Percentiles rank a stretch among this genome's conserved stretches.
phyloP scores from a whole-genome alignment of 352 stramenopile species.

The Globisporangium carolinianum region DNA sequence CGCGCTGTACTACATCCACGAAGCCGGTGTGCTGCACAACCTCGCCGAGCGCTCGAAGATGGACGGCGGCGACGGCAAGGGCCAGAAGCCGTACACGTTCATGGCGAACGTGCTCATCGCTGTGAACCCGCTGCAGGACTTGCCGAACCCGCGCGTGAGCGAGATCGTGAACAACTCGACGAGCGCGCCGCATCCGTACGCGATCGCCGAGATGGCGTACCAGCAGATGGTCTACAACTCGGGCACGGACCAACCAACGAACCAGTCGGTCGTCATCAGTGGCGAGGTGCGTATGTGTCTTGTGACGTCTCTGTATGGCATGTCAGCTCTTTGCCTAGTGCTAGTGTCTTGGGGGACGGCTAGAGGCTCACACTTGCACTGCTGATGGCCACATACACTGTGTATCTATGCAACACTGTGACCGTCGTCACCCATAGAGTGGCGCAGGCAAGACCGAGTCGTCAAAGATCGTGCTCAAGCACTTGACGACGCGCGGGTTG shows the following conservation, averaged over 20 bases:
- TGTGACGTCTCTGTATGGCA: no score
- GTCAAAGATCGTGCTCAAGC: conserved; percentile 87
- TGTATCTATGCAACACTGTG: not conserved
- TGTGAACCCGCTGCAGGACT: conserved; percentile 85
- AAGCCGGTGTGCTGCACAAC: conserved; percentile 94
- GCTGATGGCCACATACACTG: not conserved
- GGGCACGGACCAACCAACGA: conserved; percentile 76
- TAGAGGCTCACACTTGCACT: no score
- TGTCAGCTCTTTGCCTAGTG: no score
- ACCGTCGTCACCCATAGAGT: conserved; percentile 17
- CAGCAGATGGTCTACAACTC: conserved; percentile 90
- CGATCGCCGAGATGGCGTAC: conserved; percentile 87
- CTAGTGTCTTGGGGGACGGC: no score
- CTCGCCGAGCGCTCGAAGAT: conserved; percentile 88
- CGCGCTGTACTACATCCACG: conserved; percentile 93
- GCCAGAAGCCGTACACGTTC: conserved; percentile 88
- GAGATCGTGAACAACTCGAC: conserved; percentile 70
- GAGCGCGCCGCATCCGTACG: conserved; percentile 77
- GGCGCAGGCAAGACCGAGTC: conserved; percentile 88
- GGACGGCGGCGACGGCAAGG: conserved; percentile 55
- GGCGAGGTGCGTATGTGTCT: conserved; percentile 27
- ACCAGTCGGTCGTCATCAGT: conserved; percentile 84
- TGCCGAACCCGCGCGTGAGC: conserved; percentile 74
- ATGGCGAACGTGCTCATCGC: conserved; percentile 92
- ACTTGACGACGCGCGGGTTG: conserved; percentile 81